Base-by-base conservation (phyloP, 1,139 yeast genomes). In the Yamadazyma pseudoaaseri region DNA sequence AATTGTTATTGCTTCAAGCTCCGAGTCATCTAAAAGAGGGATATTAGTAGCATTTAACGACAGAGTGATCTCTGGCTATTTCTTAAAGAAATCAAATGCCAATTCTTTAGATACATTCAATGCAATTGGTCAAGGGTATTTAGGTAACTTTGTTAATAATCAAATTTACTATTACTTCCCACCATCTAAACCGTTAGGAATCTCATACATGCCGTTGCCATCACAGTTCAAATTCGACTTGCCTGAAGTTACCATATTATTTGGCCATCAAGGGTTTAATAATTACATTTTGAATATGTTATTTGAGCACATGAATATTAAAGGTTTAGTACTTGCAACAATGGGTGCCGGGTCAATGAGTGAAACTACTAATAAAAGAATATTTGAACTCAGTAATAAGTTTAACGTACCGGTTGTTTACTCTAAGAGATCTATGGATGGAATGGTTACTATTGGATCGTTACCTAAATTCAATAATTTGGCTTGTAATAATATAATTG, bases 281-380 rank as follows among this genome's bases (percentile, higher is more conserved):
- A 63, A 73, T 29, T 60, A 63, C 30, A 42, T 79, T 11, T 58
- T 81, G 8, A 65, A 65, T 26, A 43, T 76, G 14, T 65, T 73
- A 0, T 52, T 70, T 11, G 63, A 67, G 24, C 60, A 65, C 13
- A 58, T 76, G 46, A 61, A 60, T 6, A 63, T 68, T 3, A 58
- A 65, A 39, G 87, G 86, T 3, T 52, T 81, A 15, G 77, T 81
- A 1, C 59, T 81, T 31, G 87, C 86, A 0, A 77, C 85, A 3
- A 75, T 80, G 73, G 87, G 87, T 23, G 85, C 86, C 1, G 87
- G 87, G 0, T 76, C 84, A 2, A 58, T 81, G 59, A 66, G 79
- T 17, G 74, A 70, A 10, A 55, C 51, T 11, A 75, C 82, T 2
- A 77, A 76, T 45, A 60, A 65, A 29, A 58, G 57, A 12, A 41